Base-by-base conservation (phyloP, 306 rosid species). In the Ammopiptanthus mongolicus region DNA sequence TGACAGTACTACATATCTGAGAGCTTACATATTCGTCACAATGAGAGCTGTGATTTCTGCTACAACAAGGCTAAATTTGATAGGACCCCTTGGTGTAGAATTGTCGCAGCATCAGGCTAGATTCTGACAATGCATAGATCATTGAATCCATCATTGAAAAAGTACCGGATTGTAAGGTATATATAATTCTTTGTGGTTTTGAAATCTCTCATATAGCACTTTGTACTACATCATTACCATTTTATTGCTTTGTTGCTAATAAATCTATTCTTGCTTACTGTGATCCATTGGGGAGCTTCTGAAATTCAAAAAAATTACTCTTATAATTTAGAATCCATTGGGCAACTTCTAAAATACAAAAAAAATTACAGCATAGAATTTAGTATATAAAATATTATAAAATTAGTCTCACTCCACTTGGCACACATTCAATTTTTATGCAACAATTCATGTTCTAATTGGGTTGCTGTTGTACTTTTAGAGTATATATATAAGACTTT, bases 131-230 rank as follows among this genome's bases (percentile, higher is more conserved):
- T n/a, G n/a, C n/a, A n/a, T n/a, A n/a, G n/a, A n/a, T n/a, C n/a
- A n/a, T n/a, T n/a, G n/a, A n/a, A n/a, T n/a, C n/a, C n/a, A n/a
- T n/a, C n/a, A n/a, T n/a, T n/a, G n/a, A n/a, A n/a, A n/a, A n/a
- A n/a, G n/a, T n/a, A n/a, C n/a, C n/a, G n/a, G n/a, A n/a, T n/a
- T n/a, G n/a, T n/a, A n/a, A n/a, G n/a, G n/a, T n/a, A n/a, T n/a
- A n/a, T n/a, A n/a, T n/a, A n/a, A n/a, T n/a, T n/a, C n/a, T n/a
- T n/a, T n/a, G n/a, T n/a, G n/a, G n/a, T n/a, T n/a, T n/a, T n/a
- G n/a, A n/a, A n/a, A n/a, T n/a, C n/a, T n/a, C n/a, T n/a, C n/a
- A 63, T 44, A 59, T 67, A 60, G 59, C 57, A 51, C 34, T 64
- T 58, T 22, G 3, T 22, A 12, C 25, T 65, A 4, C 47, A 41